Conservation (phyloP, 139 green algal genomes). For the Chlamydomonas schloesseri region DNA sequence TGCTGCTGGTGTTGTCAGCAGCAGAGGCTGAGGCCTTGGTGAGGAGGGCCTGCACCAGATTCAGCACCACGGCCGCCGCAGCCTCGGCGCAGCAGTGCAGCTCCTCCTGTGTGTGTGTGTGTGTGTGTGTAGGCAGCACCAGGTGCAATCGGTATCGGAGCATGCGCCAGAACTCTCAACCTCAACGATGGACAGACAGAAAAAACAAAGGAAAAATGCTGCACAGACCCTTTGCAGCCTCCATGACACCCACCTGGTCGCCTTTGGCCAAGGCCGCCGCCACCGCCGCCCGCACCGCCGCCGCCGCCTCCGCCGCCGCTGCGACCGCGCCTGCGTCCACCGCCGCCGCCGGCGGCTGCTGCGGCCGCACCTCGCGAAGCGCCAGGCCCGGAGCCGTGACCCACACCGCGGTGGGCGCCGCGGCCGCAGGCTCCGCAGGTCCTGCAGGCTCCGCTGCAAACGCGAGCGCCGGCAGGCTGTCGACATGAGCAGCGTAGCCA, state of each 20-base stretch:
- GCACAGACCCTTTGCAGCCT: no score
- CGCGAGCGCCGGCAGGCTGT: not conserved
- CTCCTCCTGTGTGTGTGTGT: not conserved
- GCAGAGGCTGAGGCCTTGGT: no score
- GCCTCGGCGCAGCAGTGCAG: conserved; percentile 9
- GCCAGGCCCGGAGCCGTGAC: conserved; percentile 7
- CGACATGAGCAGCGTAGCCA: no score
- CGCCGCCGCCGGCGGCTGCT: not conserved
- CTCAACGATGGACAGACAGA: no score
- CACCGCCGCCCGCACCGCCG: conserved; percentile 4
- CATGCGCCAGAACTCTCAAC: no score
- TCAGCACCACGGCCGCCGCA: conserved; percentile 21
- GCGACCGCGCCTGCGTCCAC: not conserved
- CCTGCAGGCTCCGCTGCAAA: not conserved
- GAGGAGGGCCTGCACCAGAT: not conserved
- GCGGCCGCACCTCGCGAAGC: not conserved
- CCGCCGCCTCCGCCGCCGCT: not conserved
- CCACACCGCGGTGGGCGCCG: not conserved
- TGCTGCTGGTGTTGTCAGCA: no score
- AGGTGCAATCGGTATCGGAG: no score
- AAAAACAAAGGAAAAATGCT: no score
- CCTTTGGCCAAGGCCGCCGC: not conserved
- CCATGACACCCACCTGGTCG: not conserved
- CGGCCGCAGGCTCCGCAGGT: not conserved
- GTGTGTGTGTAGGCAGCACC: no score